These are phyloP conservation scores for Solanum pimpinellifolium DNA, from an alignment of 257 asterid genomes.

Conservation along the genomic window DNA sequence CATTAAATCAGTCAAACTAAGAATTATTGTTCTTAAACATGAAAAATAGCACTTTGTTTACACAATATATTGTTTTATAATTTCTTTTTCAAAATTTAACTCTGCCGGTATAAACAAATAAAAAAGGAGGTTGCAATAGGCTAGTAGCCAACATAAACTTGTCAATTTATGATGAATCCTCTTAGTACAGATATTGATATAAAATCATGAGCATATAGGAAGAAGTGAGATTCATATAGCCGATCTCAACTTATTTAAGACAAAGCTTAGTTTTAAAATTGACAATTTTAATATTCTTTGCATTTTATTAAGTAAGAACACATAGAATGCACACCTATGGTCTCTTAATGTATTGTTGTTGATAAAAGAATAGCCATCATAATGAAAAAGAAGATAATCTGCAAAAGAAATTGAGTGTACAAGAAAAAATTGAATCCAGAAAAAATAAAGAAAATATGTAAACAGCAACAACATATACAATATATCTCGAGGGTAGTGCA, in stretches of 20 bases:
- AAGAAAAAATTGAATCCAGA: neutral
- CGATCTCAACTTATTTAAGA: no score
- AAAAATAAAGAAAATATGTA: neutral
- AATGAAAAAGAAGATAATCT: constrained; percentile 47
- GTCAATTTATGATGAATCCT: neutral
- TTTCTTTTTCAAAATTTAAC: neutral
- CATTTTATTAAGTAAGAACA: neutral
- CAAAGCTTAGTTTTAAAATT: accelerated
- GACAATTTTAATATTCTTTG: neutral
- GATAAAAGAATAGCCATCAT: constrained; percentile 27
- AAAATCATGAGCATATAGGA: neutral
- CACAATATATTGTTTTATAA: neutral
- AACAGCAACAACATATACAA: neutral
- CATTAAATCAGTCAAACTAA: neutral
- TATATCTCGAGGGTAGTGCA: no score
- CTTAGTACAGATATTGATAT: neutral
- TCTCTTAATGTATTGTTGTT: neutral
- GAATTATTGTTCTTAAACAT: neutral
- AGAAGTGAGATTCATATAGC: neutral
- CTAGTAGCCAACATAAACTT: neutral
- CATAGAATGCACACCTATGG: neutral
- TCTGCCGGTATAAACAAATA: accelerated
- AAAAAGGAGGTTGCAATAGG: neutral
- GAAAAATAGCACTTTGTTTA: neutral
- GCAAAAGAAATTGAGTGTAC: constrained; percentile 10